Evolutionary conservation across 2,329 filamentous ascomycete genomes (phyloP), one percentile per base, ranked within the genome.

Genomic region (Elsinoe batatas): DNA sequence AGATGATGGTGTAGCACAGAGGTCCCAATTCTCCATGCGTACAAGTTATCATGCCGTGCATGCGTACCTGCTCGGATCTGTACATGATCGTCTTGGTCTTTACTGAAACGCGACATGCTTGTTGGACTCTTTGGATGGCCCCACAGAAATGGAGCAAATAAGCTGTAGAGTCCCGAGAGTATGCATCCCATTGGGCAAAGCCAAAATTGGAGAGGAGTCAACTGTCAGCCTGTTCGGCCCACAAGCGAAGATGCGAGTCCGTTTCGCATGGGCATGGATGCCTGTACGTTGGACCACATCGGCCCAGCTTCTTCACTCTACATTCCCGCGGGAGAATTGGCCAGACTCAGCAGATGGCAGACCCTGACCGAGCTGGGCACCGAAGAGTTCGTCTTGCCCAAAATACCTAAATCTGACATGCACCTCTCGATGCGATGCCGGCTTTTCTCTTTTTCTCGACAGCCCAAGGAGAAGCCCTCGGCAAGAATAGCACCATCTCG

Each of bases 191-290:
- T 49, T 49, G 30, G 44, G 20, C 26, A 33, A 18, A 49, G 44
- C 33, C 44, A 49, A 49, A 49, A 38, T 38, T 49, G 40, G 30
- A 33, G 30, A 42, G 40, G 13, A 22, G n/a, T n/a, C n/a, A n/a
- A n/a, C n/a, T n/a, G 43, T 47, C 44, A 49, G 44, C 44, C 44
- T 49, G 22, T 49, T 33, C 44, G 44, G 44, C 18, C 44, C 30
- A 32, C 26, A 26, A 3, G 26, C 26, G 26, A 30, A 30, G 4
- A 30, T 30, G 26, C 26, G 26, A 30, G 26, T 30, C 26, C 26
- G 26, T 30, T 30, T 30, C 26, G 26, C 26, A 30, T 30, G 26
- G 26, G 26, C 26, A 30, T 30, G 26, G 26, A 30, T 30, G 26
- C 26, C 26, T 30, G 26, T 8, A 30, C 4, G 2, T 30, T 30